Evolutionary conservation across 352 stramenopile genomes (phyloP).

Genomic region (Phytopythium boreale): DNA sequence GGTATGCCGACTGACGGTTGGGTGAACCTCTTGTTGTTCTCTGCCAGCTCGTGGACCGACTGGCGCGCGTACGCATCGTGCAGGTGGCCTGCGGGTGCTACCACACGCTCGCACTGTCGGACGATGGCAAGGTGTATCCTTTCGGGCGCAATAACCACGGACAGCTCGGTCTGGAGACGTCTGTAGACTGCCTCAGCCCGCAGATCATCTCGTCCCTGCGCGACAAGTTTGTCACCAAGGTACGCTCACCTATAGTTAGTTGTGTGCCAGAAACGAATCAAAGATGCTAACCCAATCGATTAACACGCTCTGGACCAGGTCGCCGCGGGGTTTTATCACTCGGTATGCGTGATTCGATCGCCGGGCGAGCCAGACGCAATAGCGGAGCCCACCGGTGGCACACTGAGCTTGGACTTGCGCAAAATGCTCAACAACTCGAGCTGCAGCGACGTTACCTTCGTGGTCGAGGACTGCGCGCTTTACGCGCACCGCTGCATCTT

Average conservation of each 20-base stretch:
- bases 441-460: slow-evolving; percentile 81
- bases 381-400: slow-evolving; percentile 16
- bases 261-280: background rate
- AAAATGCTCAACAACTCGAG: slow-evolving; percentile 82
- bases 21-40: slow-evolving; percentile 1
- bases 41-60: slow-evolving; percentile 42
- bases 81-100: slow-evolving; percentile 84
- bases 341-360: slow-evolving; percentile 50
- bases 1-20: background rate
- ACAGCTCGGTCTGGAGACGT: slow-evolving; percentile 83
- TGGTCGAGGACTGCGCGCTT: slow-evolving; percentile 65
- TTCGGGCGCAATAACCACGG: slow-evolving; percentile 94
- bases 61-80: slow-evolving; percentile 54
- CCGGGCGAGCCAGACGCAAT: slow-evolving; percentile 10
- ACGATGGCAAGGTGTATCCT: slow-evolving; percentile 87
- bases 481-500: slow-evolving; percentile 86
- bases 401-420: slow-evolving; percentile 71
- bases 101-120: slow-evolving; percentile 78
- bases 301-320: slow-evolving; percentile 37
- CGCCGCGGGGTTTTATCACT: slow-evolving; percentile 92
- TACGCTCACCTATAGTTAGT: too few species aligned
- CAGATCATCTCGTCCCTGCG: slow-evolving; percentile 69
- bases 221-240: slow-evolving; percentile 59
- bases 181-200: slow-evolving; percentile 64
- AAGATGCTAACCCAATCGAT: background rate